A percentile compares a stretch with the other conserved stretches of the same genome.
Evolutionary conservation across 768 basidiomycete species (phyloP).

Genomic region (Suillus cothurnatus): DNA sequence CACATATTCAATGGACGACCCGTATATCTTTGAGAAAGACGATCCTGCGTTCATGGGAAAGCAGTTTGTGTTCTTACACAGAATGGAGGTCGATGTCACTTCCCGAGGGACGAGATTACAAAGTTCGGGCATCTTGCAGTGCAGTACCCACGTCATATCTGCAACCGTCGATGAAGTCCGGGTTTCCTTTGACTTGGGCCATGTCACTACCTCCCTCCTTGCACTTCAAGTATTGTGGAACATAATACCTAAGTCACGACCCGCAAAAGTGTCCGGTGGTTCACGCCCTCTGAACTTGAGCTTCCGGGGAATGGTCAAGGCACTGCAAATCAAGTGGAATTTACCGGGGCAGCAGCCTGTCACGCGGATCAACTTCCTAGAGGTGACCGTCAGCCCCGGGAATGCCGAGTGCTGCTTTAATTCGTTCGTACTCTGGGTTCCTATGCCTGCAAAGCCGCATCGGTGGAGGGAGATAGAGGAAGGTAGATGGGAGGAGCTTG

Average conservation of each 20-base stretch:
- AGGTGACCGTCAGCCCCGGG: slow-evolving; percentile 19
- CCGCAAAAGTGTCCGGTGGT: neutral
- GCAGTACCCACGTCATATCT: slow-evolving; percentile 41
- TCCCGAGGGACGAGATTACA: slow-evolving; percentile 20
- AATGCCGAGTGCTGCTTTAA: slow-evolving; percentile 38
- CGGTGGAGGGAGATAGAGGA: slow-evolving; percentile 36
- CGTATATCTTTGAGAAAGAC: slow-evolving; percentile 55
- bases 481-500: slow-evolving; percentile 76
- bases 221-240: slow-evolving; percentile 47
- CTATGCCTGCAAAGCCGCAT: slow-evolving; percentile 43
- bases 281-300: slow-evolving; percentile 18
- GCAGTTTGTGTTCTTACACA: slow-evolving; percentile 46
- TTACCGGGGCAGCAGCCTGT: slow-evolving; percentile 53
- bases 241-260: slow-evolving; percentile 31
- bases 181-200: slow-evolving; percentile 58
- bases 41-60: slow-evolving; percentile 43
- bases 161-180: slow-evolving; percentile 55
- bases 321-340: slow-evolving; percentile 48
- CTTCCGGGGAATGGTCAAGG: slow-evolving; percentile 39
- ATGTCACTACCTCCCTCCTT: slow-evolving; percentile 71
- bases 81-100: slow-evolving; percentile 31
- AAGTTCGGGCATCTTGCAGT: slow-evolving; percentile 8
- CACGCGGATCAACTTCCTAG: slow-evolving; percentile 34
- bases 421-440: slow-evolving; percentile 58
- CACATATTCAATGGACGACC: slow-evolving; percentile 67